phyloP scores from a whole-genome alignment of 139 green algal species.

The Tetradesmus lagerheimii region DNA sequence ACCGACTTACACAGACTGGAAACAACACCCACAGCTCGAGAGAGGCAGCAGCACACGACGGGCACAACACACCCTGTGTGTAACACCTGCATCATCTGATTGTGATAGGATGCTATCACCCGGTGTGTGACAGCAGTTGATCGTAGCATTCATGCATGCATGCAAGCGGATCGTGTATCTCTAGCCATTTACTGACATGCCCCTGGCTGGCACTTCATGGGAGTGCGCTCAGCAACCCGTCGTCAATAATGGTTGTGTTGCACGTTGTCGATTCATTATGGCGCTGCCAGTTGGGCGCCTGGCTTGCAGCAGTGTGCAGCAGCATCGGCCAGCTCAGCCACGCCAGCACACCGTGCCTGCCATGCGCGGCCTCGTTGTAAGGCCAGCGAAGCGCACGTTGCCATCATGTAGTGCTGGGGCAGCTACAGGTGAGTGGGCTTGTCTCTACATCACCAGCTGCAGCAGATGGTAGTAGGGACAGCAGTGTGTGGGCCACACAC shows the following conservation, averaged over 20 bases:
- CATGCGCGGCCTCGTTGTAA: not conserved
- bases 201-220: not conserved
- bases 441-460: not conserved
- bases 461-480: not conserved
- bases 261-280: not conserved
- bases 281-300: not conserved
- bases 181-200: not conserved
- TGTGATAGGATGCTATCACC: not conserved
- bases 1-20: not conserved
- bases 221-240: not conserved
- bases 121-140: no score
- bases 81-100: not conserved
- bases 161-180: not conserved
- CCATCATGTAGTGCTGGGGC: not conserved
- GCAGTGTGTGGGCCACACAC: not conserved
- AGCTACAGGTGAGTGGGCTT: not conserved
- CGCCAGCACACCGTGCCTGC: not conserved
- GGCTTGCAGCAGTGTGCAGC: not conserved
- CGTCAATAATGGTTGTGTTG: not conserved
- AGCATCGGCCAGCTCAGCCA: constrained; percentile 1
- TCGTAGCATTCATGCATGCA: not conserved
- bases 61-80: not conserved
- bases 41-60: not conserved
- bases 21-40: not conserved
- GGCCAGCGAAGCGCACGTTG: not conserved